Evolutionary conservation across 2,329 filamentous ascomycete genomes (phyloP).

Genomic region (Alternaria consortialis): DNA sequence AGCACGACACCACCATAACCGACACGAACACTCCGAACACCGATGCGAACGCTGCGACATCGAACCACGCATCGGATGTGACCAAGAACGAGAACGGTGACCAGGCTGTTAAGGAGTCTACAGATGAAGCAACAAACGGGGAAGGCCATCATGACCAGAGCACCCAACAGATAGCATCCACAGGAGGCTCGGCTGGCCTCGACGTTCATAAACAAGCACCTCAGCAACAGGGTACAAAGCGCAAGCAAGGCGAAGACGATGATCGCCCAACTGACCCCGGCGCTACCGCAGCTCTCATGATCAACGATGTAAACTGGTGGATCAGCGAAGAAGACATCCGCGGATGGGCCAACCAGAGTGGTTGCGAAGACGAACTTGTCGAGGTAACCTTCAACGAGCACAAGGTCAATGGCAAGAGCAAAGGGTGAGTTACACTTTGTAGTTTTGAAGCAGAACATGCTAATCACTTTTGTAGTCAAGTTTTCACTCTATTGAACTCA

Average conservation of each 20-base stretch:
- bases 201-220: slow-evolving; percentile 54
- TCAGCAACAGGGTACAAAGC: slow-evolving; percentile 67
- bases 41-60: slow-evolving; percentile 36
- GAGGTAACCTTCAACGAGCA: slow-evolving; percentile 98
- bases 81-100: slow-evolving; percentile 21
- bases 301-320: slow-evolving; percentile 97
- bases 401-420: slow-evolving; percentile 98
- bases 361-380: slow-evolving; percentile 82
- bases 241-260: slow-evolving; percentile 64
- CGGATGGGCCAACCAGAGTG: slow-evolving; percentile 82
- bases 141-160: slow-evolving; percentile 39
- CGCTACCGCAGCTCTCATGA: slow-evolving; percentile 76
- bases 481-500: slow-evolving; percentile 84
- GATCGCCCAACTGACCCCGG: slow-evolving; percentile 66
- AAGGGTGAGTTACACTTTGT: slow-evolving; percentile 72
- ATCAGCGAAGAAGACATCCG: slow-evolving; percentile 89
- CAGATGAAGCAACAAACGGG: slow-evolving; percentile 32
- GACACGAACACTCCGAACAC: slow-evolving; percentile 42
- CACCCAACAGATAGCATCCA: slow-evolving; percentile 56
- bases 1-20: slow-evolving; percentile 37
- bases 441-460: background rate
- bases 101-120: slow-evolving; percentile 30
- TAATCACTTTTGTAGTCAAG: slow-evolving; percentile 62
- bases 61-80: slow-evolving; percentile 23
- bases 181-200: slow-evolving; percentile 51